Evolutionary conservation across 169 alveolate species (phyloP).

Genomic region (Eimeria acervulina): DNA sequence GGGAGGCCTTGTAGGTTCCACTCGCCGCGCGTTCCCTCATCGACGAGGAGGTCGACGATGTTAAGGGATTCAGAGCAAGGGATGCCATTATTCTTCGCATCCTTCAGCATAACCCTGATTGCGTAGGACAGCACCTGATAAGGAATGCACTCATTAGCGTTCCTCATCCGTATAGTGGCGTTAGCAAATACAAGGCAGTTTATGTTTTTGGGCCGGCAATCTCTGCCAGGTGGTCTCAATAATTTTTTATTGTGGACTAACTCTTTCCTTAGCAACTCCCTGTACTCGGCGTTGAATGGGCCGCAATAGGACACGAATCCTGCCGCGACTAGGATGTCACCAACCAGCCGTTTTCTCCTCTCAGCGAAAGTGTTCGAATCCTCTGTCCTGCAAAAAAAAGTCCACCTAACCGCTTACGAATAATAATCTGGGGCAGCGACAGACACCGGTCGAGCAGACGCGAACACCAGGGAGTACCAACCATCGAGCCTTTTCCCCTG

Average conservation of each 20-base stretch:
- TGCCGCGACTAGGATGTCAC: conserved; percentile 96
- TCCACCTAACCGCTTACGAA: neutral
- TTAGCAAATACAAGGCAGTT: neutral
- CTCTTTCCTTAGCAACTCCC: conserved; percentile 94
- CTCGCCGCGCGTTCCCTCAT: conserved; percentile 96
- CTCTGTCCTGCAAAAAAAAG: conserved; percentile 86
- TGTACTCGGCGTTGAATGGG: conserved; percentile 97
- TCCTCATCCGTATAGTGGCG: neutral
- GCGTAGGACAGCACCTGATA: neutral
- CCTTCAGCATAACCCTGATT: conserved; percentile 86
- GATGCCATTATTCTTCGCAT: conserved; percentile 48
- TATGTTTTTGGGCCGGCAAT: neutral
- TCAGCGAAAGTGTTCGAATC: conserved; percentile 96
- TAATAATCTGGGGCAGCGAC: neutral
- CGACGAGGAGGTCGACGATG: conserved; percentile 92
- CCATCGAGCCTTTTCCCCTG: conserved; percentile 97
- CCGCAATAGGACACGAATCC: conserved; percentile 98
- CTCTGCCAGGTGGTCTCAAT: neutral
- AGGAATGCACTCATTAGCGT: neutral
- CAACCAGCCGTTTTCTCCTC: conserved; percentile 94
- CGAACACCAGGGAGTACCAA: neutral
- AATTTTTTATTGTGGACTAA: conserved; percentile 49
- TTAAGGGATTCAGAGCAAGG: conserved; percentile 80
- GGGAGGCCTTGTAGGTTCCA: conserved; percentile 96
- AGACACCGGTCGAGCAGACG: neutral